Conservation (phyloP, 2,329 filamentous ascomycete species). For the Helotiales sp. region DNA sequence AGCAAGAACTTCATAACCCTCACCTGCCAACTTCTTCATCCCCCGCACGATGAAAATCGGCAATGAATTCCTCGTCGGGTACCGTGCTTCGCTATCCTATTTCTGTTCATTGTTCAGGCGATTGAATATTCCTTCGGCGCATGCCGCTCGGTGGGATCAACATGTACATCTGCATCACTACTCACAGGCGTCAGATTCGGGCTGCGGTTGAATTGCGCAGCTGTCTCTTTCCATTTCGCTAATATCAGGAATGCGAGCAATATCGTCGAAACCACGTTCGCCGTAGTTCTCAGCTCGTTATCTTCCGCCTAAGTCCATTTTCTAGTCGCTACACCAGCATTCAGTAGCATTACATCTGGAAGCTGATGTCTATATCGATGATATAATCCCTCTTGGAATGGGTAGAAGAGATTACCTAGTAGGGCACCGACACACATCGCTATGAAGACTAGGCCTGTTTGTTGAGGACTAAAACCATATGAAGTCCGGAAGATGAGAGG, state of each 20-base stretch:
- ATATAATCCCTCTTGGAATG: too few species aligned
- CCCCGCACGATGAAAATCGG: not conserved
- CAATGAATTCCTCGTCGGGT: constrained; percentile 21
- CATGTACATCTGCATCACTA: constrained; percentile 22
- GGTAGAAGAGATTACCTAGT: too few species aligned
- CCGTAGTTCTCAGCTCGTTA: constrained; percentile 27
- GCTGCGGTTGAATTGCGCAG: constrained; percentile 19
- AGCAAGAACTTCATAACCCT: constrained; percentile 26
- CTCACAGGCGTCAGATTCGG: constrained; percentile 24
- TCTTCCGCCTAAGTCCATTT: constrained; percentile 14
- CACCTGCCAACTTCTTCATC: constrained; percentile 28
- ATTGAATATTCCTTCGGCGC: constrained; percentile 25
- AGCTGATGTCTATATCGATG: too few species aligned
- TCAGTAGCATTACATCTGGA: not conserved
- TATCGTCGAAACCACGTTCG: constrained; percentile 39
- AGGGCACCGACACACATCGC: too few species aligned
- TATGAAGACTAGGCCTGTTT: too few species aligned
- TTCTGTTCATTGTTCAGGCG: constrained; percentile 31
- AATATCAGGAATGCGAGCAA: constrained; percentile 36
- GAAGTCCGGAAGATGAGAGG: too few species aligned
- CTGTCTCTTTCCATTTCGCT: constrained; percentile 35
- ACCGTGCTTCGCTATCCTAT: constrained; percentile 14
- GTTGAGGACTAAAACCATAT: too few species aligned
- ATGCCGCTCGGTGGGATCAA: constrained; percentile 20
- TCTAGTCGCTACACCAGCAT: not conserved